Base-by-base conservation (phyloP, 257 asterid genomes). In the Paulownia fortunei region DNA sequence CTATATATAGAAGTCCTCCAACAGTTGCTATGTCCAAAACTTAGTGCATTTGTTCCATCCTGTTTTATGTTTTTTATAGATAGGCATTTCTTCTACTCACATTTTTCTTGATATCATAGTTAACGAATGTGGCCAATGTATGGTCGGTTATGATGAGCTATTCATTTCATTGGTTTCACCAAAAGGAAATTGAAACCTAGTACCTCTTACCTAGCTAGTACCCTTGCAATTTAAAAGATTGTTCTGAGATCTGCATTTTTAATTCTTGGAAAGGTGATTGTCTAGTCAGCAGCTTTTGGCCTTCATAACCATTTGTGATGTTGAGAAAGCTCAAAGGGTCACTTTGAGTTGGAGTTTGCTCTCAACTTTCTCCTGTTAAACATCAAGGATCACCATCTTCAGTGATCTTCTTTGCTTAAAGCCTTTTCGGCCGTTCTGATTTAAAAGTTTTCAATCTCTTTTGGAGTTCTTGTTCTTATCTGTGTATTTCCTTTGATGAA, bases 281-380 rank as follows among this genome's bases (percentile, higher is more conserved):
- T 87, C 93, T 77, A 83, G 59, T 88, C 91, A 86, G 79, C 75
- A 55, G 39, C 61, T 59, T 76, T 76, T 61, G 71, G 68, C 46
- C 39, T 65, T 13, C 3, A 23, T 61, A 82, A 54, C 82, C 78
- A 44, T 63, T 82, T 76, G 85, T 12, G 32, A 4, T 58, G 64
- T 73, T 54, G 77, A 82, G n/a, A 83, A 66, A 79, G 84, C n/a
- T 72, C 63, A 68, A 82, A 76, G 74, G 36, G 42, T 39, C n/a
- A 18, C 42, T 56, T 47, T 39, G 24, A 12, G n/a, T 41, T 34
- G 13, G 30, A 36, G 47, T 11, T 44, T 26, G 15, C 11, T 47
- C 36, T 41, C 21, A 13, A 49, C 54, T 64, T 68, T 64, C 47
- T 37, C 73, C 73, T 15, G 13, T 16, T 26, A 79, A 16, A 72